Evolutionary conservation across 768 basidiomycete species (phyloP).

Genomic region (Gloeopeniophorella convolvens): DNA sequence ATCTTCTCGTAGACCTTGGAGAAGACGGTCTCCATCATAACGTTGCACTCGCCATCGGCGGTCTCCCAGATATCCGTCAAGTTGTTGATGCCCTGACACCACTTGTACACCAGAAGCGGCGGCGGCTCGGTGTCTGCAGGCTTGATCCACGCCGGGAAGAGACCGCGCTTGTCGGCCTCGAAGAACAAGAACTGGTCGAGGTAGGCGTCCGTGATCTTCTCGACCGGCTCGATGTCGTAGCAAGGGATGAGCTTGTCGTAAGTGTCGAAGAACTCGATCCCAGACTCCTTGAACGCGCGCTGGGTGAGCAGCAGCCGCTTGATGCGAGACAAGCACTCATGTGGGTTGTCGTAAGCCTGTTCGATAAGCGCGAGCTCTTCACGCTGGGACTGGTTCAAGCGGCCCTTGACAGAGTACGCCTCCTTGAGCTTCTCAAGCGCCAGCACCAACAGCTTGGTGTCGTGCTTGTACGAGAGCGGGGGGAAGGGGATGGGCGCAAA

Average conservation of each 20-base stretch:
- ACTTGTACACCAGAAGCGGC: slow-evolving; percentile 96
- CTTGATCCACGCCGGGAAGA: slow-evolving; percentile 99
- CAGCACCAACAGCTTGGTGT: slow-evolving; percentile 93
- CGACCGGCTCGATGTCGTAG: slow-evolving; percentile 98
- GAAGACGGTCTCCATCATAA: slow-evolving; percentile 97
- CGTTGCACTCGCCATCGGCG: slow-evolving; percentile 93
- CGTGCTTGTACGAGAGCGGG: slow-evolving; percentile 98
- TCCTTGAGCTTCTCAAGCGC: slow-evolving; percentile 98
- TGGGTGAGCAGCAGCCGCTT: slow-evolving; percentile 95
- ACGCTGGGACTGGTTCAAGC: slow-evolving; percentile 95
- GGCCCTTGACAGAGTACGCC: slow-evolving; percentile 96
- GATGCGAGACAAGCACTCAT: slow-evolving; percentile 97
- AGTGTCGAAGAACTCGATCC: slow-evolving; percentile 95
- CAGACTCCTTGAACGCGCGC: slow-evolving; percentile 96
- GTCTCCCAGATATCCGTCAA: slow-evolving; percentile 98
- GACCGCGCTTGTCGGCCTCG: slow-evolving; percentile 95
- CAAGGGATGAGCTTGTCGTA: slow-evolving; percentile 98
- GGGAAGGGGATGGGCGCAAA: slow-evolving; percentile 99
- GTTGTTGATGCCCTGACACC: slow-evolving; percentile 99
- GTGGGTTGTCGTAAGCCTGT: slow-evolving; percentile 98
- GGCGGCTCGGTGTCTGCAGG: slow-evolving; percentile 95
- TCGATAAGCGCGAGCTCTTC: slow-evolving; percentile 98
- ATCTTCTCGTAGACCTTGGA: slow-evolving; percentile 99
- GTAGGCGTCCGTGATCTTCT: slow-evolving; percentile 99
- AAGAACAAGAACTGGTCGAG: slow-evolving; percentile 99